A percentile compares a stretch with the other conserved stretches of the same genome.
Evolutionary conservation across 257 asterid genomes (phyloP).

Genomic region (Parsonsia alboflavescens): DNA sequence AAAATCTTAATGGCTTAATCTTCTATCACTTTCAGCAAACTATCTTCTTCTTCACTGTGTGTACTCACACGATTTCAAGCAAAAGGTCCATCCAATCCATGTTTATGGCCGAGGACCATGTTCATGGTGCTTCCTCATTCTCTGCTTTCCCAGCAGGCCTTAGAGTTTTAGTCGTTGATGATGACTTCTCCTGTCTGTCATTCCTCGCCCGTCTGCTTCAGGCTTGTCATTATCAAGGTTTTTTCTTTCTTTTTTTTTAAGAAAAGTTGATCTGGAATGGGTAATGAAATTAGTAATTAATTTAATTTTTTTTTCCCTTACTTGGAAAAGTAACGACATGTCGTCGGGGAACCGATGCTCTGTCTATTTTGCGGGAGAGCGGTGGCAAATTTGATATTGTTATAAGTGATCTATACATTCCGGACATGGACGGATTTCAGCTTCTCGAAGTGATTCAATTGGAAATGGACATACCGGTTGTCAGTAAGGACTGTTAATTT

Average conservation of each 20-base stretch:
- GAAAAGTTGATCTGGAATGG: too few relatives aligned
- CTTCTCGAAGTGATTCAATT: conserved; percentile 43
- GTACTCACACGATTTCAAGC: too few relatives aligned
- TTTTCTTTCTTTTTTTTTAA: too few relatives aligned
- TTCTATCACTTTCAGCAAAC: background rate
- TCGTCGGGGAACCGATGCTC: conserved; percentile 8
- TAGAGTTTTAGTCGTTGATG: conserved; percentile 16
- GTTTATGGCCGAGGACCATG: background rate
- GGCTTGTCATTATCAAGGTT: conserved; percentile 21
- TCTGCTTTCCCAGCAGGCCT: conserved; percentile 13
- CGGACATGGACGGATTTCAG: conserved; percentile 53
- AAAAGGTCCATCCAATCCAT: background rate
- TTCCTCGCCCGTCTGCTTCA: background rate
- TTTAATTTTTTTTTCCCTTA: background rate
- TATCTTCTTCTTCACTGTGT: background rate
- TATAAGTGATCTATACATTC: conserved; percentile 47
- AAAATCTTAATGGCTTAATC: background rate
- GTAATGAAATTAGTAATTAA: too few relatives aligned
- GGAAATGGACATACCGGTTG: conserved; percentile 54
- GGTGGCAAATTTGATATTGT: conserved; percentile 44
- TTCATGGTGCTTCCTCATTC: background rate
- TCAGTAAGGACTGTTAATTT: conserved; percentile 28
- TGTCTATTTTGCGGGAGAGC: conserved; percentile 15
- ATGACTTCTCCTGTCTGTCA: background rate
- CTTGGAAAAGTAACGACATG: conserved; percentile 10